These are phyloP conservation scores for Taphrina betulina DNA, from an alignment of 1,139 yeast species.

Conservation along the genomic window DNA sequence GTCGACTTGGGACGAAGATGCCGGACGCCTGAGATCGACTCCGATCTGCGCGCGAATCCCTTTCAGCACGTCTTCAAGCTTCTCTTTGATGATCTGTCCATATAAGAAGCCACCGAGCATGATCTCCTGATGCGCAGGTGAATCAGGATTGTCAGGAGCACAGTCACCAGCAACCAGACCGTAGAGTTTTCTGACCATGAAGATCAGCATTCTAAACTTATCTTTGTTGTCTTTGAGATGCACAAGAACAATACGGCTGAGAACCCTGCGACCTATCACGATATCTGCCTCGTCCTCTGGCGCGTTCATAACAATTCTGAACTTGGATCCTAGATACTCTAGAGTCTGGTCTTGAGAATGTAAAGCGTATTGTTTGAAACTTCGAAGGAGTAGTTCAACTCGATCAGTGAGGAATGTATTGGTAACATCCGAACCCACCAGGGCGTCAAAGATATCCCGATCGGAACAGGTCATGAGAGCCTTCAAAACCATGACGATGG, in stretches of 20 bases:
- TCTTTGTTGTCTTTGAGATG: constrained; percentile 72
- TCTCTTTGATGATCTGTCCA: constrained; percentile 95
- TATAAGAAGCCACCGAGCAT: constrained; percentile 92
- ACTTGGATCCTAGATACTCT: constrained; percentile 92
- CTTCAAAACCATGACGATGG: constrained; percentile 87
- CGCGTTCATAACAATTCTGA: constrained; percentile 88
- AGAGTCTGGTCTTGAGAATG: constrained; percentile 82
- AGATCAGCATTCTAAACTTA: constrained; percentile 80
- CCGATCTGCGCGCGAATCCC: constrained; percentile 70
- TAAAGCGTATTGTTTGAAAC: constrained; percentile 76
- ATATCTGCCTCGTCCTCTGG: constrained; percentile 83
- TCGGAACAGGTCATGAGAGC: constrained; percentile 89
- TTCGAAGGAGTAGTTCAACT: constrained; percentile 84
- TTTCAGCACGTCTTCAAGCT: constrained; percentile 86
- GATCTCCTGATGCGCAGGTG: constrained; percentile 97
- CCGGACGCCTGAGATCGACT: constrained; percentile 67
- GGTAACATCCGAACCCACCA: constrained; percentile 79
- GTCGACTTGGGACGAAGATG: constrained; percentile 66
- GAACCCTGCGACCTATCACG: constrained; percentile 84
- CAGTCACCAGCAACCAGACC: constrained; percentile 96
- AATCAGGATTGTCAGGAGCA: constrained; percentile 97
- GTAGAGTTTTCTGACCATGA: constrained; percentile 93
- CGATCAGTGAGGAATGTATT: constrained; percentile 98
- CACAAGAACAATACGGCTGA: constrained; percentile 81
- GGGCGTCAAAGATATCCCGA: constrained; percentile 92